Percentiles rank a stretch among this genome's conserved stretches.
Evolutionary conservation across 225 moss, liverwort and hornwort species (phyloP).

Genomic region (Lunularia cruciata): DNA sequence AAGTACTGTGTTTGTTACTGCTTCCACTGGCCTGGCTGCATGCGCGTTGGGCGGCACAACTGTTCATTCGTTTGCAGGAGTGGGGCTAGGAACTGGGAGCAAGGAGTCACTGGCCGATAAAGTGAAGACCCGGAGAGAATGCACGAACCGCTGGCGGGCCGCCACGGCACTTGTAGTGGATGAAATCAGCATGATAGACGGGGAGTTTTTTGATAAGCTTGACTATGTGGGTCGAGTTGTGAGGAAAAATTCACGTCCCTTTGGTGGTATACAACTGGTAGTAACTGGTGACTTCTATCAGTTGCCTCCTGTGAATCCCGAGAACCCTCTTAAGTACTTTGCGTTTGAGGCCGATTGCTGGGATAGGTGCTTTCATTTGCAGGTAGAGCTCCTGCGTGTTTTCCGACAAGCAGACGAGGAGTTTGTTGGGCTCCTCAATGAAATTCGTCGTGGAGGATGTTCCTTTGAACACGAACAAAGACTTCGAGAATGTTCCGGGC

Average conservation of each 20-base stretch:
- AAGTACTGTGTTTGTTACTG: slow-evolving; percentile 73
- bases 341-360: slow-evolving; percentile 94
- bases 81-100: slow-evolving; percentile 59
- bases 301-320: slow-evolving; percentile 84
- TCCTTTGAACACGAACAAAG: slow-evolving; percentile 50
- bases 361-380: slow-evolving; percentile 67
- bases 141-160: slow-evolving; percentile 56
- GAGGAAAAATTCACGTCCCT: slow-evolving; percentile 50
- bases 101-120: slow-evolving; percentile 55
- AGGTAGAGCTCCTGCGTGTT: slow-evolving; percentile 73
- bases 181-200: slow-evolving; percentile 97
- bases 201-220: slow-evolving; percentile 82
- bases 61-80: slow-evolving; percentile 75
- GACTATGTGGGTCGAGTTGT: slow-evolving; percentile 67
- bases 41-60: slow-evolving; percentile 83
- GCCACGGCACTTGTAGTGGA: slow-evolving; percentile 78
- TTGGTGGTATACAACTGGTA: slow-evolving; percentile 87
- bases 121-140: slow-evolving; percentile 62
- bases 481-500: slow-evolving; percentile 57
- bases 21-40: slow-evolving; percentile 90
- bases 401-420: slow-evolving; percentile 79
- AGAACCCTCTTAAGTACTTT: slow-evolving; percentile 75
- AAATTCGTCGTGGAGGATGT: slow-evolving; percentile 79
- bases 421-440: slow-evolving; percentile 77
- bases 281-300: slow-evolving; percentile 98